Evolutionary conservation across 768 basidiomycete genomes (phyloP).

Genomic region (Infundibulicybe gibba): DNA sequence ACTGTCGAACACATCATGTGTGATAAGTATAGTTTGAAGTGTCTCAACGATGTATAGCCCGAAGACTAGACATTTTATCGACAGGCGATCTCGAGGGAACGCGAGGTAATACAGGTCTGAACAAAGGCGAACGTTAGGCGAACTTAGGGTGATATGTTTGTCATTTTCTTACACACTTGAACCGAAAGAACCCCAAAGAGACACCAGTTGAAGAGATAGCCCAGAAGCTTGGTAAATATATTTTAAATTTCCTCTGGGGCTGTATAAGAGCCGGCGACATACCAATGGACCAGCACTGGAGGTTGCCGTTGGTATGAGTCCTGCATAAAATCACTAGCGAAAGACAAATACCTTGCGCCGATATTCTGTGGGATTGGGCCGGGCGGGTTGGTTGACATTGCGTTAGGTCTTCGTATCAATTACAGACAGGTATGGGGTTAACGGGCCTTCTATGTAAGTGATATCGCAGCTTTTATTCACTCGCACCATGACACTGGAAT

Average conservation of each 20-base stretch:
- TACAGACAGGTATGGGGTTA: too few relatives aligned
- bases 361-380: neutral
- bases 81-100: constrained; percentile 22
- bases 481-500: too few relatives aligned
- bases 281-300: too few relatives aligned
- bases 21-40: constrained; percentile 18
- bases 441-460: too few relatives aligned
- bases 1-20: constrained; percentile 21
- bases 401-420: too few relatives aligned
- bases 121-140: neutral
- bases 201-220: constrained; percentile 12
- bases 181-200: constrained; percentile 14
- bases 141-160: neutral
- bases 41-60: constrained; percentile 17
- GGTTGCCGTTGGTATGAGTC: too few relatives aligned
- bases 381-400: neutral
- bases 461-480: too few relatives aligned
- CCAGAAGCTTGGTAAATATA: constrained; percentile 6
- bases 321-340: neutral
- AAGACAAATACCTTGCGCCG: neutral
- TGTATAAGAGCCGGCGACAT: too few relatives aligned
- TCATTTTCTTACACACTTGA: constrained; percentile 10
- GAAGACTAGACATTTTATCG: constrained; percentile 21
- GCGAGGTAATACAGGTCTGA: constrained; percentile 26
- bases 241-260: too few relatives aligned